These are phyloP conservation scores for Pseudogymnoascus destructans DNA, from an alignment of 2,329 filamentous ascomycete species.

Conservation along the genomic window DNA sequence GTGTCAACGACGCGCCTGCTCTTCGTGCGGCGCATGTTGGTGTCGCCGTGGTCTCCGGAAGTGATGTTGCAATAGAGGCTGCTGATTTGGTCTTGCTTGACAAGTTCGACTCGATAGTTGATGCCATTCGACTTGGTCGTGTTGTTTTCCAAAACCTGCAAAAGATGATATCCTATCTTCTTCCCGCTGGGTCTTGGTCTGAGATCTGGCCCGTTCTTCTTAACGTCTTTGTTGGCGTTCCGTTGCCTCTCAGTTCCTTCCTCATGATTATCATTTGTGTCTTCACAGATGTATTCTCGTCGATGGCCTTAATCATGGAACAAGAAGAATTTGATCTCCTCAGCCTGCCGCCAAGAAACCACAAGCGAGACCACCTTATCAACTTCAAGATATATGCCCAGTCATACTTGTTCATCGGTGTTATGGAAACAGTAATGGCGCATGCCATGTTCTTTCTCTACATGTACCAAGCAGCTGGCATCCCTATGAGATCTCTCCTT, in stretches of 20 bases:
- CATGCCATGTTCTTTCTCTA: constrained; percentile 43
- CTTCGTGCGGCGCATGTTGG: constrained; percentile 62
- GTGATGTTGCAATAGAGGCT: constrained; percentile 66
- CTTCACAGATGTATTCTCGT: constrained; percentile 41
- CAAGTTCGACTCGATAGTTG: constrained; percentile 71
- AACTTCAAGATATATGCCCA: constrained; percentile 38
- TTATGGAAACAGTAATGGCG: constrained; percentile 37
- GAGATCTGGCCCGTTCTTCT: constrained; percentile 44
- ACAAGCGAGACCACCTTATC: constrained; percentile 38
- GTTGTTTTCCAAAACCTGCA: constrained; percentile 61
- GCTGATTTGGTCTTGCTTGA: constrained; percentile 81
- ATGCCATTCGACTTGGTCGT: constrained; percentile 59
- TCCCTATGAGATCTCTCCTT: constrained; percentile 35
- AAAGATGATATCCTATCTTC: constrained; percentile 46
- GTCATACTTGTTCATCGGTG: constrained; percentile 39
- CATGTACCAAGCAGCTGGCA: constrained; percentile 35
- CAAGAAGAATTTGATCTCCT: constrained; percentile 42
- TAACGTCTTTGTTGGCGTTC: constrained; percentile 43
- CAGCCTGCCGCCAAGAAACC: constrained; percentile 36
- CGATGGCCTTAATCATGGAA: constrained; percentile 40
- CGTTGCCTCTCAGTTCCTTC: constrained; percentile 37
- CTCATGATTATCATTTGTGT: constrained; percentile 47
- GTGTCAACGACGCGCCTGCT: constrained; percentile 62
- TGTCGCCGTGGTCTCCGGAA: constrained; percentile 62
- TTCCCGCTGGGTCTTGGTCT: constrained; percentile 41